phyloP scores from a whole-genome alignment of 768 basidiomycete species.

The Lyophyllum shimeji region DNA sequence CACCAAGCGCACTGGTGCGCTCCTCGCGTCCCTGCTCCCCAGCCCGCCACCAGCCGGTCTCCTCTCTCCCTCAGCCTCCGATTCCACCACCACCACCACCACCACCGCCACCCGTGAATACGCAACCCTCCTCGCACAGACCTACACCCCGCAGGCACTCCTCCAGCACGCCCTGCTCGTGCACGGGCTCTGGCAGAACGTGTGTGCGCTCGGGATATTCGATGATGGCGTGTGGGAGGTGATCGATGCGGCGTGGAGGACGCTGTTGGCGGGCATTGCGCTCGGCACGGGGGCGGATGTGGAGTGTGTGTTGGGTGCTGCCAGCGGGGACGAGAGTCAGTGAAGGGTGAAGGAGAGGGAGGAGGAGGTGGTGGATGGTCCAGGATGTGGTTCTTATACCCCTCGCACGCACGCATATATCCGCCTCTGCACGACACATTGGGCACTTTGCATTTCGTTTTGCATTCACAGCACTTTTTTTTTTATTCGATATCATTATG shows the following conservation, averaged over 20 bases:
- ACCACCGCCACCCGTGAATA: constrained; percentile 13
- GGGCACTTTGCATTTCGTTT: neutral
- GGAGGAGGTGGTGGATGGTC: no score
- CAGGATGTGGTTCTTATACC: no score
- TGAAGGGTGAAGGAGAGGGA: neutral
- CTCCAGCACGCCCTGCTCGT: constrained; percentile 51
- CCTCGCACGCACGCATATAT: no score
- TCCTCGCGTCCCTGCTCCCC: constrained; percentile 54
- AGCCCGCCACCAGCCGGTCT: constrained; percentile 23
- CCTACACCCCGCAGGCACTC: constrained; percentile 46
- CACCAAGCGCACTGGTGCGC: constrained; percentile 48
- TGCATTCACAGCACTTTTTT: neutral
- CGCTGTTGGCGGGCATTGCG: constrained; percentile 60
- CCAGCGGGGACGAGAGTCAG: neutral
- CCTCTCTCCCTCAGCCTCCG: constrained; percentile 23
- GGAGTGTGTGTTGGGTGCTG: constrained; percentile 14
- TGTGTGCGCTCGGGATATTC: constrained; percentile 64
- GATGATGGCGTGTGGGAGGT: constrained; percentile 66
- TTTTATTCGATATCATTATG: constrained; percentile 1
- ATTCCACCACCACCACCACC: neutral
- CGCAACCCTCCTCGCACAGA: constrained; percentile 35
- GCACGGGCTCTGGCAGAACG: constrained; percentile 73
- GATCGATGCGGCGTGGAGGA: constrained; percentile 68
- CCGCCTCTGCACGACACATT: neutral
- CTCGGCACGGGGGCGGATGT: constrained; percentile 41